Evolutionary conservation across 2,329 filamentous ascomycete genomes (phyloP).

Genomic region (Periconia digitata): DNA sequence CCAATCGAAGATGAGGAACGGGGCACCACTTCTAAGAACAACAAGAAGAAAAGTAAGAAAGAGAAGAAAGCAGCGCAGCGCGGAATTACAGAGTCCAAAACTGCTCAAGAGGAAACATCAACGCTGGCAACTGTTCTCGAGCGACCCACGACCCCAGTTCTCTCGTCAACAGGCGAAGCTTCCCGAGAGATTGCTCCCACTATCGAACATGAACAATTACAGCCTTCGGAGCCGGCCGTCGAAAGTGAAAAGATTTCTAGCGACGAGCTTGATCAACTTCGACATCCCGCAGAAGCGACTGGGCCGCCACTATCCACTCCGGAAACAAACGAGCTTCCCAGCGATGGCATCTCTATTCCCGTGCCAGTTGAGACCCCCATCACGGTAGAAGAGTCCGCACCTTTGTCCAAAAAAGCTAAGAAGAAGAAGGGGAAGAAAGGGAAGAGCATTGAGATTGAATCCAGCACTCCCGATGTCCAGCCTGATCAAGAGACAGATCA

Average conservation of each 20-base stretch:
- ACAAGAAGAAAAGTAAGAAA: constrained; percentile 33
- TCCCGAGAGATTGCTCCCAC: too few relatives aligned
- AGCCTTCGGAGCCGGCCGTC: too few relatives aligned
- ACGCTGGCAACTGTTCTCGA: constrained; percentile 4
- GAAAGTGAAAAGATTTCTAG: not conserved
- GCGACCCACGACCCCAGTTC: not conserved
- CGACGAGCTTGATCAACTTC: not conserved
- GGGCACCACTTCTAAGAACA: constrained; percentile 6
- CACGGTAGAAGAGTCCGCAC: not conserved
- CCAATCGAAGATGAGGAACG: constrained; percentile 10
- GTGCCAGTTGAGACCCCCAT: not conserved
- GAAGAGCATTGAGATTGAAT: constrained; percentile 13
- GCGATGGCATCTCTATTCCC: not conserved
- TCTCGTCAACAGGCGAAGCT: too few relatives aligned
- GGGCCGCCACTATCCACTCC: too few relatives aligned
- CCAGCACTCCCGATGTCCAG: not conserved
- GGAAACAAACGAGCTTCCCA: not conserved
- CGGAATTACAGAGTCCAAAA: constrained; percentile 17
- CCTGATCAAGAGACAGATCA: too few relatives aligned
- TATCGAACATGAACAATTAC: too few relatives aligned
- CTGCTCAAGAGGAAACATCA: constrained; percentile 8
- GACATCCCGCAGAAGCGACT: not conserved
- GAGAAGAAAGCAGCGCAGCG: constrained; percentile 27
- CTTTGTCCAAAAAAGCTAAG: constrained; percentile 26
- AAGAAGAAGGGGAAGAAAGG: constrained; percentile 30